A percentile compares a stretch with the other conserved stretches of the same genome.
These are phyloP conservation scores for Phytophthora sojae DNA, from an alignment of 352 stramenopile genomes.

Conservation along the genomic window DNA sequence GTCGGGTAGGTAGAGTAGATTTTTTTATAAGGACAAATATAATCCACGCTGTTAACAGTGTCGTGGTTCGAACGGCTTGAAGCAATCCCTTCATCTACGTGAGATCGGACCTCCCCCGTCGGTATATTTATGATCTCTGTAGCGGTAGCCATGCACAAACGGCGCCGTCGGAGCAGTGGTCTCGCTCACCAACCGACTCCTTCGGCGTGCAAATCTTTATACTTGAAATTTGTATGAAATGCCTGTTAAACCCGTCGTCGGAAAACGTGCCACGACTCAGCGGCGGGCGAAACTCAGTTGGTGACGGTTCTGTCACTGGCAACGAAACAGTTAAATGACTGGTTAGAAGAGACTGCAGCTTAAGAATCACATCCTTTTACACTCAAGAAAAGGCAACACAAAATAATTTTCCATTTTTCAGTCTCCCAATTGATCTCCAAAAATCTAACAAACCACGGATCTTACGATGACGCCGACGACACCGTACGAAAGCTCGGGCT, in stretches of 20 bases:
- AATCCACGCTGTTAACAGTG: no score
- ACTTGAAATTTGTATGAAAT: not conserved
- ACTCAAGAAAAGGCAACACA: not conserved
- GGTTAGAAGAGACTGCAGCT: not conserved
- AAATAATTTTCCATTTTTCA: not conserved
- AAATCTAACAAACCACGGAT: not conserved
- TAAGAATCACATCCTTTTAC: not conserved
- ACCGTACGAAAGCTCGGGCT: not conserved
- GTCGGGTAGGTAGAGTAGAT: no score
- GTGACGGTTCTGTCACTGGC: no score
- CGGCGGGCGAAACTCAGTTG: not conserved
- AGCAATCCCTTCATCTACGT: no score
- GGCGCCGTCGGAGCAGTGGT: not conserved
- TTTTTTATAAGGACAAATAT: no score
- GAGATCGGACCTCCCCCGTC: not conserved
- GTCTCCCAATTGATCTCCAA: not conserved
- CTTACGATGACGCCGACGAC: not conserved
- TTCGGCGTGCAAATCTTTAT: not conserved
- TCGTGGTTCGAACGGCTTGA: no score
- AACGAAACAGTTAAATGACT: not conserved
- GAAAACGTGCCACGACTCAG: not conserved
- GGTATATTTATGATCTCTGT: not conserved
- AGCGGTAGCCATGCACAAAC: not conserved
- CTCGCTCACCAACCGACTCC: not conserved
- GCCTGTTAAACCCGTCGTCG: no score